Base-by-base conservation (phyloP, 2,329 filamentous ascomycete genomes). In the Fusarium domesticum region DNA sequence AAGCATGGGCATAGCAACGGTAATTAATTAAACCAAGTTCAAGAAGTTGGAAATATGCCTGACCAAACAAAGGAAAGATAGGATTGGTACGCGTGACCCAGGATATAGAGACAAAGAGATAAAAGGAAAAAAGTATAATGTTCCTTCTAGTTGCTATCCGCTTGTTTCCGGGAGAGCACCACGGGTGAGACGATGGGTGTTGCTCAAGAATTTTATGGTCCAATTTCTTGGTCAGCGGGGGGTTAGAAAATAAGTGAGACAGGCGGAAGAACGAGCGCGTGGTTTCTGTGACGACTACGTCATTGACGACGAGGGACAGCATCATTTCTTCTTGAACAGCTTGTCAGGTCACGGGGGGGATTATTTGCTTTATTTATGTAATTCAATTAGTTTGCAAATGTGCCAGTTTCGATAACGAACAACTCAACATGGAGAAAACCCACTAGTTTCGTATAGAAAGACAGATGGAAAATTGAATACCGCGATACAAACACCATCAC, bases 251-350 rank as follows among this genome's bases (percentile, higher is more conserved):
- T 14, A 33, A 33, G 31, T 57, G 51, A 57, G 53, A 57, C 54
- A 51, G 19, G 30, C 35, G 46, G 39, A 54, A 56, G 53, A 56
- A 58, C 54, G 54, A 42, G 53, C 43, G 48, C 55, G 46, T 58
- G 53, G 55, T 58, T 58, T 48, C 55, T 53, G 47, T 53, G 55
- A 54, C 55, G 53, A 58, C 53, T 58, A 58, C 55, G 55, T 58
- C 55, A 58, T 58, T 58, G 48, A 47, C 35, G 44, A 57, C 48
- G 17, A 45, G 35, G 19, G 46, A 47, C 41, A 34, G 43, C 51
- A 53, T 47, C 42, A 47, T 35, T 40, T n/a, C n/a, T n/a, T n/a
- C n/a, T n/a, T n/a, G n/a, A n/a, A n/a, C 20, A 41, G 39, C 39
- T n/a, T 33, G 39, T 11, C n/a, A 25, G 18, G 35, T 23, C 20